Evolutionary conservation across 768 basidiomycete species (phyloP).

Genomic region (Serpula lacrymans): DNA sequence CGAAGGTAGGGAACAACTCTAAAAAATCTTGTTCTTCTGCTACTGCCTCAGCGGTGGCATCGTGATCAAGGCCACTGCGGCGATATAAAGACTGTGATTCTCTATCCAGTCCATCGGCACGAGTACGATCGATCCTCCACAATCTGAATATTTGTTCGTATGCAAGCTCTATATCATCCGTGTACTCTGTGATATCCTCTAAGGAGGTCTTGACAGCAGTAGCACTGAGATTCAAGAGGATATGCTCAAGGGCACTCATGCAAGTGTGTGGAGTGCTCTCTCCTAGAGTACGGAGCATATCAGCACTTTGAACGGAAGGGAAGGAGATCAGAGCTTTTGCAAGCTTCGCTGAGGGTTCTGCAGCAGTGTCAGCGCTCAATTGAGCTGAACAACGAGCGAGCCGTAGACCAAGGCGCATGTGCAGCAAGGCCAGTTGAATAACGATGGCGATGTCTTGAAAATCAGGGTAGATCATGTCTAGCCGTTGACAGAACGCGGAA

Average conservation of each 20-base stretch:
- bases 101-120: conserved; percentile 58
- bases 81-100: conserved; percentile 78
- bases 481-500: conserved; percentile 69
- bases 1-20: conserved; percentile 82
- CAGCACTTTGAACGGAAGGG: conserved; percentile 48
- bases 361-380: conserved; percentile 9
- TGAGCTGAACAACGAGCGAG: conserved; percentile 32
- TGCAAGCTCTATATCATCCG: conserved; percentile 15
- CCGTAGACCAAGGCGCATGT: conserved; percentile 71
- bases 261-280: conserved; percentile 18
- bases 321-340: conserved; percentile 44
- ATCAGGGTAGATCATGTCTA: conserved; percentile 64
- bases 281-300: conserved; percentile 25
- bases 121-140: conserved; percentile 80
- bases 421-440: conserved; percentile 61
- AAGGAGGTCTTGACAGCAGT: conserved; percentile 41
- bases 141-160: conserved; percentile 75
- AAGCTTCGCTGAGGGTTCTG: conserved; percentile 16
- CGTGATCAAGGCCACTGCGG: conserved; percentile 48
- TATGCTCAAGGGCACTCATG: conserved; percentile 34
- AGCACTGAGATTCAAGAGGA: conserved; percentile 49
- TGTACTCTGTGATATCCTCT: conserved; percentile 25
- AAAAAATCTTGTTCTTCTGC: conserved; percentile 82
- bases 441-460: conserved; percentile 69
- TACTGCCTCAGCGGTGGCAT: conserved; percentile 63